Evolutionary conservation across 2,329 filamentous ascomycete genomes (phyloP).

Genomic region (Tolypocladium tundrense): DNA sequence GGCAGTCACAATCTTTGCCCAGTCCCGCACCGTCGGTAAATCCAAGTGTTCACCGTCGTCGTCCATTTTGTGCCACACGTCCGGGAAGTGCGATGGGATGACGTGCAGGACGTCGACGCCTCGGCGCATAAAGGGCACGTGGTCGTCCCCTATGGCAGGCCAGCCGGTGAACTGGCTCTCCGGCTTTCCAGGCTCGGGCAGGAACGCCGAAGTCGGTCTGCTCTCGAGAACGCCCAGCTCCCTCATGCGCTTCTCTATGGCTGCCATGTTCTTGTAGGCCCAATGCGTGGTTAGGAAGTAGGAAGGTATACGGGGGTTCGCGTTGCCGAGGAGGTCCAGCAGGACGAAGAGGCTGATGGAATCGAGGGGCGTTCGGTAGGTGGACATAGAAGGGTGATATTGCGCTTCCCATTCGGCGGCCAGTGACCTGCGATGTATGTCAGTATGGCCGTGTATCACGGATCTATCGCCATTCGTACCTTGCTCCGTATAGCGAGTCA

Average conservation of each 20-base stretch:
- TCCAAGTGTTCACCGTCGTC: constrained; percentile 85
- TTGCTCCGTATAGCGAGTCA: constrained; percentile 82
- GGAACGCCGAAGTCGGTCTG: constrained; percentile 40
- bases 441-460: neutral
- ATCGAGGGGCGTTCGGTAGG: constrained; percentile 61
- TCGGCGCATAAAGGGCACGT: constrained; percentile 77
- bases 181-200: constrained; percentile 52
- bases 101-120: constrained; percentile 86
- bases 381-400: constrained; percentile 60
- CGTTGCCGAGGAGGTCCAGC: constrained; percentile 74
- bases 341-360: constrained; percentile 84
- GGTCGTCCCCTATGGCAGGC: constrained; percentile 68
- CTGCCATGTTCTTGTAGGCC: constrained; percentile 73
- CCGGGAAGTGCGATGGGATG: constrained; percentile 74
- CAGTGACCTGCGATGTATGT: constrained; percentile 40
- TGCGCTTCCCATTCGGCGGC: constrained; percentile 72
- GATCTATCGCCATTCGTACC: constrained; percentile 34
- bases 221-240: constrained; percentile 56
- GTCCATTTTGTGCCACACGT: constrained; percentile 74
- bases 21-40: constrained; percentile 69
- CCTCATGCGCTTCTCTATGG: constrained; percentile 64
- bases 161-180: constrained; percentile 31
- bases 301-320: constrained; percentile 62
- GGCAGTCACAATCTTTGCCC: constrained; percentile 72
- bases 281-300: constrained; percentile 89